These are phyloP conservation scores for Ascosphaera apis DNA, from an alignment of 2,329 filamentous ascomycete species.

Conservation along the genomic window DNA sequence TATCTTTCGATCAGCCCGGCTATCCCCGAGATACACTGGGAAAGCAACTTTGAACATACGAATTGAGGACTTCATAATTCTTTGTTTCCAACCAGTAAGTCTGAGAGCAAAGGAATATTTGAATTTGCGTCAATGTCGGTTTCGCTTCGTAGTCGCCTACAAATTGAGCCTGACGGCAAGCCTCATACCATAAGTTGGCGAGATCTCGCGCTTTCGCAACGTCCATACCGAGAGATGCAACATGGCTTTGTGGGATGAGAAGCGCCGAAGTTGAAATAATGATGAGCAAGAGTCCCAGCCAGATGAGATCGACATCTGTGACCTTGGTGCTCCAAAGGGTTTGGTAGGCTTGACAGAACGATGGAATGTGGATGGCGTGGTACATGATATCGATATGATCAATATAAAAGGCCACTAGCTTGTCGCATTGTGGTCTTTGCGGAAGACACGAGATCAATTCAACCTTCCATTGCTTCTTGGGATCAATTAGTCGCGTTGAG, in stretches of 20 bases:
- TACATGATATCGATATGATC: constrained; percentile 13
- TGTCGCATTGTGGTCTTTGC: constrained; percentile 8
- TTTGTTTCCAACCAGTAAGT: constrained; percentile 14
- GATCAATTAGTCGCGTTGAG: not conserved
- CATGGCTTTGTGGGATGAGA: constrained; percentile 8
- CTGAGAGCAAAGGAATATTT: constrained; percentile 12
- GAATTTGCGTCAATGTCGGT: constrained; percentile 10
- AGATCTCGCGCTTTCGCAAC: constrained; percentile 6
- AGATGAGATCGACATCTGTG: constrained; percentile 11
- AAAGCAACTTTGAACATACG: constrained; percentile 7
- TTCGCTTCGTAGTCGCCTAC: constrained; percentile 11
- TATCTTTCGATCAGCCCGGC: not conserved
- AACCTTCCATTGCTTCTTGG: constrained; percentile 6
- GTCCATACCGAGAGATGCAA: constrained; percentile 8
- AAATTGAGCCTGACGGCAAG: constrained; percentile 11
- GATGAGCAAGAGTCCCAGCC: constrained; percentile 12
- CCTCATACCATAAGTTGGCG: constrained; percentile 11
- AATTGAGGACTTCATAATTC: constrained; percentile 12
- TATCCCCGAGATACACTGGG: not conserved
- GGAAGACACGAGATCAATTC: constrained; percentile 7
- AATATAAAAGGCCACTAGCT: constrained; percentile 11
- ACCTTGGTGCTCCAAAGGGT: constrained; percentile 9
- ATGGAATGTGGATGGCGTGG: constrained; percentile 9
- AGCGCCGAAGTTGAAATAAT: constrained; percentile 12
- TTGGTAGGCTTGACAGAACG: constrained; percentile 9